These are phyloP conservation scores for Uromyces viciae-fabae DNA, from an alignment of 1,284 basidiomycete genomes.

Conservation along the genomic window DNA sequence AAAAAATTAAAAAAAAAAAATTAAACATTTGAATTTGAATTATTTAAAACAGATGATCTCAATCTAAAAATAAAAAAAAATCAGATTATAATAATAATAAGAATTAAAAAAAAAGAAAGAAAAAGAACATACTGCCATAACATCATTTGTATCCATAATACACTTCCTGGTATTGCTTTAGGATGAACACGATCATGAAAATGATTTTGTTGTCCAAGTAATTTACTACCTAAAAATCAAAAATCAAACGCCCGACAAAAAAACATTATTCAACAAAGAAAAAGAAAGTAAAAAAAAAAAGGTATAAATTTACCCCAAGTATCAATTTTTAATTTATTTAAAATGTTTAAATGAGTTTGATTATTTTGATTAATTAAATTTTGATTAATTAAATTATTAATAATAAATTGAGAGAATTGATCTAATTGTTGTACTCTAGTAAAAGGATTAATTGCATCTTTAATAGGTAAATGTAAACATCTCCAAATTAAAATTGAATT, in stretches of 20 bases:
- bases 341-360: too few relatives aligned
- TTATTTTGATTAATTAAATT: too few relatives aligned
- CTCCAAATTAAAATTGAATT: slow-evolving; percentile 27
- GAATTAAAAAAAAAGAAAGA: not conserved
- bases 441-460: slow-evolving; percentile 13
- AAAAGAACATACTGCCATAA: slow-evolving; percentile 31
- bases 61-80: too few relatives aligned
- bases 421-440: slow-evolving; percentile 32
- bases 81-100: too few relatives aligned
- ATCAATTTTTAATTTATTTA: slow-evolving; percentile 13
- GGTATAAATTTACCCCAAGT: slow-evolving; percentile 18
- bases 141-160: slow-evolving; percentile 41
- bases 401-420: slow-evolving; percentile 6
- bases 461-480: not conserved
- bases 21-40: too few relatives aligned
- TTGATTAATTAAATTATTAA: not conserved
- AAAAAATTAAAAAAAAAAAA: too few relatives aligned
- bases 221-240: not conserved
- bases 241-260: not conserved
- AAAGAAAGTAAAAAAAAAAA: not conserved
- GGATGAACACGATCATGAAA: slow-evolving; percentile 36
- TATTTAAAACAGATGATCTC: too few relatives aligned
- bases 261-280: not conserved
- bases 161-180: slow-evolving; percentile 10
- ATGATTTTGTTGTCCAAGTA: slow-evolving; percentile 35